These are phyloP conservation scores for Chalara sp. DNA, from an alignment of 2,329 filamentous ascomycete species.

Conservation along the genomic window DNA sequence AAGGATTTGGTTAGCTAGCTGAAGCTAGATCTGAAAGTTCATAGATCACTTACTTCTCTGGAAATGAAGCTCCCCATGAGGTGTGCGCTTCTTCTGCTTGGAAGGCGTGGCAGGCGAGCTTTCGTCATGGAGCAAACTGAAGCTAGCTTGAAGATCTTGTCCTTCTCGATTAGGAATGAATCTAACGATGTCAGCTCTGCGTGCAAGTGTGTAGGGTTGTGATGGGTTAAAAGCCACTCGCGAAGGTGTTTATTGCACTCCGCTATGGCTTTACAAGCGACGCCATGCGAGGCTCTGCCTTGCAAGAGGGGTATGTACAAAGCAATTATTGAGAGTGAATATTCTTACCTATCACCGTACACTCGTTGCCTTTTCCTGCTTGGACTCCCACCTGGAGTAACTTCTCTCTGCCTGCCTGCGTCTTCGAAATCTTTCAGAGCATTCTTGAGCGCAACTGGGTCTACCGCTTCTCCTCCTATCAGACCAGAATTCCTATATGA, in stretches of 20 bases:
- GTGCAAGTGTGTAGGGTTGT: too few relatives aligned
- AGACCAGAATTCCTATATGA: conserved; percentile 14
- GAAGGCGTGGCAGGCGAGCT: conserved; percentile 89
- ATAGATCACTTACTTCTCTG: conserved; percentile 65
- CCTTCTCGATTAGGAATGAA: conserved; percentile 94
- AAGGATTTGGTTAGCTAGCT: neutral
- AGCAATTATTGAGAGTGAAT: neutral
- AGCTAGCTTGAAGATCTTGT: conserved; percentile 89
- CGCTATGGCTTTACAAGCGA: neutral
- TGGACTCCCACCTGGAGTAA: conserved; percentile 58
- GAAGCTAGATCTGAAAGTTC: neutral
- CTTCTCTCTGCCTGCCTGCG: conserved; percentile 49
- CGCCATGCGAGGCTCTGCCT: neutral
- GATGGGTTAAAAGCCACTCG: neutral
- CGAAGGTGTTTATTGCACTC: neutral
- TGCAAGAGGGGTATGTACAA: conserved; percentile 1
- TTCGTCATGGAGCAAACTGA: conserved; percentile 85
- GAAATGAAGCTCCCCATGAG: conserved; percentile 87
- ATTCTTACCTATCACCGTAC: conserved; percentile 47
- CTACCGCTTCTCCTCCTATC: conserved; percentile 26
- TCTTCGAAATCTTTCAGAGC: conserved; percentile 57
- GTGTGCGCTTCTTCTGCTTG: conserved; percentile 74
- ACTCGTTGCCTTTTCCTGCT: conserved; percentile 62
- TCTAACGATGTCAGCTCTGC: conserved; percentile 39
- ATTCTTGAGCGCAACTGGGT: conserved; percentile 51